A percentile compares a stretch with the other conserved stretches of the same genome.
Conservation (phyloP, 208 protist species). For the Crithidia brevicula region DNA sequence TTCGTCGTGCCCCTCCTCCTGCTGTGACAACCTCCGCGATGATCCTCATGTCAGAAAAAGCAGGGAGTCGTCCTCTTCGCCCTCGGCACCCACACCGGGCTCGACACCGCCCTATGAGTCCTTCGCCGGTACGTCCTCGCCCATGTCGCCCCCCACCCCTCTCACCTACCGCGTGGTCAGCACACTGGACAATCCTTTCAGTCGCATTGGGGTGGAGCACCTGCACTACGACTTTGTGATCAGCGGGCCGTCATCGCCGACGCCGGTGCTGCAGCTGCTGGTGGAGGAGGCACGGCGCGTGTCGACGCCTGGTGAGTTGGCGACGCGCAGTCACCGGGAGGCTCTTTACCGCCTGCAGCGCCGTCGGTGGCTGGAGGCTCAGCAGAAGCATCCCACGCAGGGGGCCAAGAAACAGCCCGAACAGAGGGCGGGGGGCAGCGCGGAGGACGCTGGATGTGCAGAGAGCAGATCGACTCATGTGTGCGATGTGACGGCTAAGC, state of each 20-base stretch:
- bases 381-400: not conserved
- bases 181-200: conserved; percentile 44
- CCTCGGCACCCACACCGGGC: too few species aligned
- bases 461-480: too few species aligned
- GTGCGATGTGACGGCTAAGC: too few species aligned
- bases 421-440: not conserved
- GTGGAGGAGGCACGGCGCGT: conserved; percentile 35
- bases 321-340: conserved; percentile 24
- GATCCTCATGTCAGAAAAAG: too few species aligned
- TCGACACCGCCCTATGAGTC: not conserved
- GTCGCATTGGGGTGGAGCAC: conserved; percentile 25
- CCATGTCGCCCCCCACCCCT: conserved; percentile 3
- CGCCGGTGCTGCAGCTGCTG: conserved; percentile 34
- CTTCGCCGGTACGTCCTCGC: not conserved
- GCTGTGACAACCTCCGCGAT: too few species aligned
- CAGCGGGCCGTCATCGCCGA: conserved; percentile 24
- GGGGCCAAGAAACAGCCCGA: not conserved
- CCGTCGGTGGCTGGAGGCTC: conserved; percentile 27
- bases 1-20: too few species aligned
- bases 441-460: too few species aligned
- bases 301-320: conserved; percentile 31
- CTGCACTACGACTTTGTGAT: conserved; percentile 39
- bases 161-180: conserved; percentile 29
- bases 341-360: conserved; percentile 23
- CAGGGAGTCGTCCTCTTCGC: too few species aligned